Base-by-base conservation (phyloP, 1,284 basidiomycete species). In the Rhodofomes roseus region DNA sequence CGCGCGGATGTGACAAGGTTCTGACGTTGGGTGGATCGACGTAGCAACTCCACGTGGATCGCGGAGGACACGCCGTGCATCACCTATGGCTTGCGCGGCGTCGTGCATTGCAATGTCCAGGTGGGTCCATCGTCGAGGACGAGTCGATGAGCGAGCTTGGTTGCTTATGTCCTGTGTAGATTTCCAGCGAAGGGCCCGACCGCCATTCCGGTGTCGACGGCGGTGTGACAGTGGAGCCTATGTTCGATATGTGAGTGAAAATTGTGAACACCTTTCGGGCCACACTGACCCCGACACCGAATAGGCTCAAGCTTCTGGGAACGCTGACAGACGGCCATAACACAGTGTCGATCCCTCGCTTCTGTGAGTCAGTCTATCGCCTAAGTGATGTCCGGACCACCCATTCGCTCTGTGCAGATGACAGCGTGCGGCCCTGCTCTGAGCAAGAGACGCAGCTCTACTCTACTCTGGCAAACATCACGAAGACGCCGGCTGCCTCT, bases 21-120 rank as follows among this genome's bases (percentile, higher is more conserved):
- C 59, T 31, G 60, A 62, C 29, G 18, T 25, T 25, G 22, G 27
- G 59, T 56, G 2, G 43, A 2, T 55, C n/a, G 31, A 34, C 31
- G 7, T 55, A 93, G 90, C 67, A 99, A 99, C 71, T 98, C 96
- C 36, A 96, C 95, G 18, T 99, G 96, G 96, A 92, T 98, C 64
- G 91, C 91, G 34, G 95, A 98, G 68, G 87, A 92, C 62, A 86
- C 88, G n/a, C 96, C 96, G 0, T 98, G 96, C 70, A 89, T 98
- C 59, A 98, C 96, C 0, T 96, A 97, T 69, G 96, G 96, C 2
- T 78, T 98, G 64, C 85, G 96, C 54, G 96, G 96, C 0, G 96
- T 99, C 2, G 86, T 98, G 0, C 91, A 93, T 68, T 93, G 91
- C 41, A 83, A 84, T 36, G 74, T 96, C 18, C 81, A 87, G 77